A percentile compares a stretch with the other conserved stretches of the same genome.
These are phyloP conservation scores for Senecio squalidus DNA, from an alignment of 140 eudicot species.

Conservation along the genomic window DNA sequence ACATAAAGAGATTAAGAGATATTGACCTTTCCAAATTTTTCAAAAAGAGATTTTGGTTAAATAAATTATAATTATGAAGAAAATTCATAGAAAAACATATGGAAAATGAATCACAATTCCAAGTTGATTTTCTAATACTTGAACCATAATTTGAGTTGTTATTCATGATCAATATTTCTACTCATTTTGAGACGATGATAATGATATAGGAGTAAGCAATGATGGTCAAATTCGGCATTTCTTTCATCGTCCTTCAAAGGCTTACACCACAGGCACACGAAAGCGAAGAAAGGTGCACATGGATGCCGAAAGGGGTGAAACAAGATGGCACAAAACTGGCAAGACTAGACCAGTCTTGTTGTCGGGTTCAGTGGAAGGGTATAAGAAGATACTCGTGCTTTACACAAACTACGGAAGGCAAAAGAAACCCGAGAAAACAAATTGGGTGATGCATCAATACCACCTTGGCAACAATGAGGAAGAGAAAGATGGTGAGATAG, in stretches of 20 bases:
- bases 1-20: no score
- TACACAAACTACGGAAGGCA: constrained; percentile 90
- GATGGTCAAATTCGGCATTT: constrained; percentile 91
- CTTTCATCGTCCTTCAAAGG: constrained; percentile 93
- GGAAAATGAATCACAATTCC: background rate
- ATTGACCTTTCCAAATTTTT: no score
- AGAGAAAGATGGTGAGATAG: constrained; percentile 91
- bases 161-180: background rate
- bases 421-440: constrained; percentile 87
- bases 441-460: constrained; percentile 99
- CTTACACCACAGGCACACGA: constrained; percentile 96
- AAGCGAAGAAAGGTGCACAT: constrained; percentile 87
- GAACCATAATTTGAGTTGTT: background rate
- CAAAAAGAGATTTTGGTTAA: no score
- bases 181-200: background rate
- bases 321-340: constrained; percentile 99
- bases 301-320: constrained; percentile 70
- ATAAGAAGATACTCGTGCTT: constrained; percentile 84
- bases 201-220: constrained; percentile 65
- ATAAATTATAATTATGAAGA: no score
- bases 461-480: constrained; percentile 83
- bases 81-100: no score
- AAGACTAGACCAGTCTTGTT: constrained; percentile 67
- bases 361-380: constrained; percentile 51
- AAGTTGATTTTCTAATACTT: background rate